Base-by-base conservation (phyloP, 208 protist species). In the Acanthamoeba castellanii region DNA sequence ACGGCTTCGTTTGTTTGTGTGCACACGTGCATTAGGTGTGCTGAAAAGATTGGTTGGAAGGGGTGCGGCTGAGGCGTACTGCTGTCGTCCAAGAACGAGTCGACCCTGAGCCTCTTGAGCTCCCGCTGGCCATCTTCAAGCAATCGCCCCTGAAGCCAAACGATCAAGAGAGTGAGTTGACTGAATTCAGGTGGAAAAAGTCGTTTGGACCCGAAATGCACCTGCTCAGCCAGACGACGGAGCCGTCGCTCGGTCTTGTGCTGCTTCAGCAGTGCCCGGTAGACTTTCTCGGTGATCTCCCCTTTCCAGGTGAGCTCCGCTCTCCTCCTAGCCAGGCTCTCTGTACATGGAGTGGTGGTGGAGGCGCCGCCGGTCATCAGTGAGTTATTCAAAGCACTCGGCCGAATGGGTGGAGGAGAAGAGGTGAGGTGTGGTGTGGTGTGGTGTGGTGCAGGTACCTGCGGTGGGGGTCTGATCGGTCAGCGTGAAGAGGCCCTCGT, bases 401-500 rank as follows among this genome's bases (percentile, higher is more conserved):
- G 20, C 20, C 4, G 78, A 52, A 20, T 25, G 5, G 5, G 42
- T 9, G 42, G 42, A 11, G 4, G 5, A 47, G 42, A 47, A 42
- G 37, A 42, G 37, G 37, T 42, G 37, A 45, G 45, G 14, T 32
- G 18, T 20, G 9, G 13, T 27, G 76, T 52, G 20, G 4, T 30
- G 22, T 45, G 14, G 45, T 18, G 47, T 42, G 37, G 25, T 20
- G 11, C 22, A 42, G 9, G 32, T 55, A 74, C 61, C 64, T 7
- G 61, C 11, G 37, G 42, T 55, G 42, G 87, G 61, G 20, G 64
- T 32, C 37, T 74, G 32, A 30, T 74, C 32, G 61, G 64, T 50
- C 32, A 92, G 64, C 16, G 64, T 11, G 30, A 88, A 88, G 81
- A 88, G 81, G 50, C 64, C 50, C 25, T 88, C 81, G 81, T 88